A percentile compares a stretch with the other conserved stretches of the same genome.
These are phyloP conservation scores for Lolium rigidum DNA, from an alignment of 176 grass and related monocot species.

Conservation along the genomic window DNA sequence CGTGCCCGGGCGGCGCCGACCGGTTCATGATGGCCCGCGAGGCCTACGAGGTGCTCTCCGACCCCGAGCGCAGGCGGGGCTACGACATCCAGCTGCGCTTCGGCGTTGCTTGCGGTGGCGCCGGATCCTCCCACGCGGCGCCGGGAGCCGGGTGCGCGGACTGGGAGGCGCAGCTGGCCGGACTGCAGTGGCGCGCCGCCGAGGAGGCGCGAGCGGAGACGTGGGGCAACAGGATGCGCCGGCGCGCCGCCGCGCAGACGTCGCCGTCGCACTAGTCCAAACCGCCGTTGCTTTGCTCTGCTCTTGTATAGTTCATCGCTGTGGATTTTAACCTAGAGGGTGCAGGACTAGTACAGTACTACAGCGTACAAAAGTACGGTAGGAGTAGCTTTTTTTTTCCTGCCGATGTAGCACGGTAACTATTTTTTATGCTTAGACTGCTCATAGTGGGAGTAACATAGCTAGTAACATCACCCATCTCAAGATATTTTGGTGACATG, in stretches of 20 bases:
- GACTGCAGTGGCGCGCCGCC: constrained; percentile 51
- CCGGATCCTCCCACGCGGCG: background rate
- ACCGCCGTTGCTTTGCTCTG: background rate
- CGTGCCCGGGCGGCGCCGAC: constrained; percentile 58
- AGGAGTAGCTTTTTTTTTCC: too few relatives aligned
- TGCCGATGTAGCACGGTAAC: background rate
- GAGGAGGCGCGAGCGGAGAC: constrained; percentile 49
- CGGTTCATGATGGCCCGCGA: constrained; percentile 73
- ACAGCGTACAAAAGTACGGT: background rate
- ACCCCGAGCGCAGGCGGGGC: constrained; percentile 59
- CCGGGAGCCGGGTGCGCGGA: constrained; percentile 32
- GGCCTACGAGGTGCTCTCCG: constrained; percentile 89
- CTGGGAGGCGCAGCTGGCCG: constrained; percentile 68
- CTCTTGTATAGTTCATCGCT: background rate
- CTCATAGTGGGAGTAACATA: too few relatives aligned
- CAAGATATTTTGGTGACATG: too few relatives aligned
- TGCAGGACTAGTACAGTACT: background rate
- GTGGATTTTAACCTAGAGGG: background rate
- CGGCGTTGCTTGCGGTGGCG: constrained; percentile 24
- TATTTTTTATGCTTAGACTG: too few relatives aligned
- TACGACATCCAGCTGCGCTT: constrained; percentile 73
- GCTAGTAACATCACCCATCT: too few relatives aligned
- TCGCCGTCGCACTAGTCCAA: background rate
- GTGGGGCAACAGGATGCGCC: constrained; percentile 67
- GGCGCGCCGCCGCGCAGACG: constrained; percentile 36